phyloP scores from a whole-genome alignment of 352 stramenopile genomes.

The Pythium biforme region DNA sequence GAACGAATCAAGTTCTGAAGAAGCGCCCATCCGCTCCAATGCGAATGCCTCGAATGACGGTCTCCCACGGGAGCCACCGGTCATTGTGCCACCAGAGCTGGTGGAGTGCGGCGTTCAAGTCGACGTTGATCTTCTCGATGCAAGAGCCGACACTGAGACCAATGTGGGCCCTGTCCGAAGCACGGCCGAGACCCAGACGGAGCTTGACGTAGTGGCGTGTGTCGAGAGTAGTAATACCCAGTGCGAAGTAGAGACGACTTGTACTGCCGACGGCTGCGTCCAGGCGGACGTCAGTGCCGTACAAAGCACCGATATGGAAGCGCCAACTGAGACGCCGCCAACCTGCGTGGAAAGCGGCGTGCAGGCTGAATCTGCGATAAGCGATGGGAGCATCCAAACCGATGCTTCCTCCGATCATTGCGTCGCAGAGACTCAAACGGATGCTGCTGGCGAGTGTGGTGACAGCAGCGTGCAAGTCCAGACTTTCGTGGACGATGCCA shows the following conservation, averaged over 20 bases:
- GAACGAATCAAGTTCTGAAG: neutral
- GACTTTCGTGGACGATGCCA: neutral
- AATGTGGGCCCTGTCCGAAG: neutral
- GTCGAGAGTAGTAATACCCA: neutral
- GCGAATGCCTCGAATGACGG: no score
- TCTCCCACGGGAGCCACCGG: no score
- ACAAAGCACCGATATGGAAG: neutral
- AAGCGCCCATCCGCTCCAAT: no score
- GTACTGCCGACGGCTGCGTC: neutral
- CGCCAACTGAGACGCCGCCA: neutral
- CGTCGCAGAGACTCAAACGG: neutral
- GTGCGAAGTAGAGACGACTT: neutral
- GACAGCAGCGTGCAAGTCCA: constrained; percentile 1
- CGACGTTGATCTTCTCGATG: neutral
- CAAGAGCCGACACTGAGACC: neutral
- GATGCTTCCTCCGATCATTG: neutral
- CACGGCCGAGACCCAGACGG: neutral
- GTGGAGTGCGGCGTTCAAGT: neutral
- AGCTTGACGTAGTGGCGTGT: neutral
- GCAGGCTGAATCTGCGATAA: neutral
- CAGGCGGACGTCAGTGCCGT: neutral
- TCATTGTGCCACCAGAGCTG: no score
- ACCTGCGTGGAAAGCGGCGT: neutral
- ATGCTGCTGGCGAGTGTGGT: neutral
- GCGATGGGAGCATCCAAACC: neutral